phyloP scores from a whole-genome alignment of 805 yeast species.

The Spathaspora sp. region DNA sequence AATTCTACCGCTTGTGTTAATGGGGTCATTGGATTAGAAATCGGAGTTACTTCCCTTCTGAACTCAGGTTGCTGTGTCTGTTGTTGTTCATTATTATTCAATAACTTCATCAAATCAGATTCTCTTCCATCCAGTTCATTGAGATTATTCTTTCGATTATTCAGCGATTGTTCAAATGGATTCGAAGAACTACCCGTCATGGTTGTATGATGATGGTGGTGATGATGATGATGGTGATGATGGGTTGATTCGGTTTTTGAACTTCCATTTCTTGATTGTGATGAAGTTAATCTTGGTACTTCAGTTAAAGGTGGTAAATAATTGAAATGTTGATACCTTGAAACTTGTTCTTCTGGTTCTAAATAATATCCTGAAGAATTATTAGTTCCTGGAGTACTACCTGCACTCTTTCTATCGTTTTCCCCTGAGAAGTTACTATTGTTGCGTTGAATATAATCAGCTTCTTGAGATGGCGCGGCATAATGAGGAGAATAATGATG shows the following conservation, averaged over 20 bases:
- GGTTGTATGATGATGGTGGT: constrained; percentile 23
- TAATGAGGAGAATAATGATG: constrained; percentile 59
- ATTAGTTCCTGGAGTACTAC: background rate
- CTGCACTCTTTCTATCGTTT: background rate
- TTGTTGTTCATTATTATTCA: constrained; percentile 29
- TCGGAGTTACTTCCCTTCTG: constrained; percentile 6
- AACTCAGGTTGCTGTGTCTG: background rate
- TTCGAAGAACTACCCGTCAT: background rate
- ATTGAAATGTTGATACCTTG: constrained; percentile 68
- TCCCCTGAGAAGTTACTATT: background rate
- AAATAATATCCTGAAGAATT: constrained; percentile 7
- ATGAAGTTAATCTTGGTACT: constrained; percentile 65
- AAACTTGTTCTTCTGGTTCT: constrained; percentile 52
- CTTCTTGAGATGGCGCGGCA: constrained; percentile 13
- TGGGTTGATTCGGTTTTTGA: constrained; percentile 8
- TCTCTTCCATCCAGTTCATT: constrained; percentile 21
- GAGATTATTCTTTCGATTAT: background rate
- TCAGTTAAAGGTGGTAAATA: constrained; percentile 68
- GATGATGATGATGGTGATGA: constrained; percentile 21
- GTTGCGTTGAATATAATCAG: background rate
- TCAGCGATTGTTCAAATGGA: constrained; percentile 3
- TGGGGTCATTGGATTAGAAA: constrained; percentile 27
- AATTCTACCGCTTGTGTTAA: constrained; percentile 39
- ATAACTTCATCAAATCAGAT: constrained; percentile 41
- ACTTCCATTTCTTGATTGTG: constrained; percentile 35